Base-by-base conservation (phyloP, 345 rosid species). In the Iberis pinnata region DNA sequence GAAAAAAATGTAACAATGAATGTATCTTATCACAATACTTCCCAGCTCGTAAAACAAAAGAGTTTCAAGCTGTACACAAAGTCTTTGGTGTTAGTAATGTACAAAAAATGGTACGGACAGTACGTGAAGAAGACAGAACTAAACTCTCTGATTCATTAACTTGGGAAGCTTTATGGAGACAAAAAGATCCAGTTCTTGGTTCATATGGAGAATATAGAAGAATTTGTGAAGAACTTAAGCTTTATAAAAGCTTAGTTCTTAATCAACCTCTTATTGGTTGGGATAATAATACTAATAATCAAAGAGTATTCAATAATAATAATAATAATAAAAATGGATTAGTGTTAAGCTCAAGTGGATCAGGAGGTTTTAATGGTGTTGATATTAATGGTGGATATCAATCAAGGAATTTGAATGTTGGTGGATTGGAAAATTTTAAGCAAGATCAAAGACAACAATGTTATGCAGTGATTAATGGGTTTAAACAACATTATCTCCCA, bases 131-230 rank as follows among this genome's bases (percentile, higher is more conserved):
- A 10, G 82, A 88, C 46, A 65, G 86, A 7, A 63, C 57, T 12
- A 52, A 32, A 18, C 63, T 73, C 1, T 75, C 77, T 0, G 88
- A 92, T 24, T 85, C 98, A 0, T 47, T 92, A 2, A 64, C 85
- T 8, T 88, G 96, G 98, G 93, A 88, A 64, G 95, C 98, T 3
- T 25, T 43, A 12, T 80, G 83, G 32, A 64, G 98, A 69, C 77
- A 75, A 33, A 75, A 74, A 17, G 87, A 88, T 57, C 95, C 88
- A 0, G 70, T 88, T 5, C 73, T 68, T 15, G 96, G 96, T 0
- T 62, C 86, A 0, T 79, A 73, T 1, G 90, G 85, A 13, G 89
- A 86, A 65, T 84, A 72, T 41, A 68, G 54, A 17, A 81, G 68
- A 54, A 4, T 80, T 0, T 63, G 56, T 3, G 80, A 90, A 7